phyloP scores from a whole-genome alignment of 2,329 filamentous ascomycete genomes.

The Botryotinia calthae region DNA sequence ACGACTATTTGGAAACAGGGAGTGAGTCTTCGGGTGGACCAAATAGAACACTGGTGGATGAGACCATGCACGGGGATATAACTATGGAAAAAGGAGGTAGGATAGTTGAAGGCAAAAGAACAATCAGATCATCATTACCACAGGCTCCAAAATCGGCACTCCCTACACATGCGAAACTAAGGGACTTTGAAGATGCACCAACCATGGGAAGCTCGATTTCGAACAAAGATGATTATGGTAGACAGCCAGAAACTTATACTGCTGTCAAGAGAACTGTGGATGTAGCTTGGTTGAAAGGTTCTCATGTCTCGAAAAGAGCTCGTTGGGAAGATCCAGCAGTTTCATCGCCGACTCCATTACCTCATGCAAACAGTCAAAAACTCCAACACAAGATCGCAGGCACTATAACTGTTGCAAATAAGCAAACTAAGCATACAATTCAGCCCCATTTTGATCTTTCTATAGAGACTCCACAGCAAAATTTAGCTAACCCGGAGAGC shows the following conservation, averaged over 20 bases:
- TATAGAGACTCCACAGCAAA: background rate
- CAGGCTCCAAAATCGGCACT: background rate
- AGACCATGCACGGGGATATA: background rate
- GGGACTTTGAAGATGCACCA: conserved; percentile 2
- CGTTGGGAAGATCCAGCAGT: conserved; percentile 32
- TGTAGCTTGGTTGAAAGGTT: conserved; percentile 36
- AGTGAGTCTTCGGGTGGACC: background rate
- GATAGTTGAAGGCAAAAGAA: background rate
- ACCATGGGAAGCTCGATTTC: conserved; percentile 5
- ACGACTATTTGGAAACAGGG: background rate
- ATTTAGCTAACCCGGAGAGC: background rate
- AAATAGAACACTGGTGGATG: background rate
- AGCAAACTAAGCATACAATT: background rate
- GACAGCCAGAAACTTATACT: conserved; percentile 1
- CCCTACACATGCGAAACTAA: background rate
- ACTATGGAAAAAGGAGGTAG: background rate
- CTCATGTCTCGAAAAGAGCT: conserved; percentile 35
- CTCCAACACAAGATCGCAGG: background rate
- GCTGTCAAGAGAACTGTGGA: conserved; percentile 29
- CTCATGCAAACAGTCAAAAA: background rate
- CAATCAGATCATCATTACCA: background rate
- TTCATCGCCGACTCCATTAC: conserved; percentile 35
- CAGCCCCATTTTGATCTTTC: background rate
- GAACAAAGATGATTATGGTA: background rate
- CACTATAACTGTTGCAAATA: background rate